Percentiles rank a stretch among this genome's conserved stretches.
Evolutionary conservation across 805 yeast species (phyloP).

Genomic region (Candida ipomoeae): DNA sequence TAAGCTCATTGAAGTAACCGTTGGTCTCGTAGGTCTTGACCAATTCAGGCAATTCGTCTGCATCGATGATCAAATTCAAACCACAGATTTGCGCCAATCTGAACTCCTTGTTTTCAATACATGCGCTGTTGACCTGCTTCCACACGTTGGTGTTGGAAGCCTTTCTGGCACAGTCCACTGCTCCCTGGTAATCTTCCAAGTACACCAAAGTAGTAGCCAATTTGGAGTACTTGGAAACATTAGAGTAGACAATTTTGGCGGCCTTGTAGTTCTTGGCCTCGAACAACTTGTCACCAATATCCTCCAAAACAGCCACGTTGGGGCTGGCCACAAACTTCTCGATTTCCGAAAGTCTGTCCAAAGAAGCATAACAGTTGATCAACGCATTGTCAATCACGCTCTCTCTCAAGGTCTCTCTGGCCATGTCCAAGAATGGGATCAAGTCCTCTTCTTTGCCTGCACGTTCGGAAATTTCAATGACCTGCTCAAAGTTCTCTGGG

Average conservation of each 20-base stretch:
- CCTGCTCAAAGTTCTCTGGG: slow-evolving; percentile 84
- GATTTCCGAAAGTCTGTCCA: slow-evolving; percentile 72
- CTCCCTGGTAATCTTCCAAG: slow-evolving; percentile 88
- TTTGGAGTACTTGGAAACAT: slow-evolving; percentile 90
- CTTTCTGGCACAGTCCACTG: slow-evolving; percentile 98
- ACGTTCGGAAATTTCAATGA: slow-evolving; percentile 88
- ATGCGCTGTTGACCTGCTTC: slow-evolving; percentile 96
- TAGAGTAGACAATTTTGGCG: slow-evolving; percentile 81
- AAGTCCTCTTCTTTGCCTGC: slow-evolving; percentile 96
- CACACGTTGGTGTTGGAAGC: slow-evolving; percentile 91
- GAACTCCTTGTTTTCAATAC: slow-evolving; percentile 92
- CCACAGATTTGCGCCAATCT: slow-evolving; percentile 98
- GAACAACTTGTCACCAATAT: slow-evolving; percentile 87
- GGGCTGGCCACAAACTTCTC: slow-evolving; percentile 80
- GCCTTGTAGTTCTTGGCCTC: slow-evolving; percentile 82
- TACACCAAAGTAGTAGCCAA: slow-evolving; percentile 95
- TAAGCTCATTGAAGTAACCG: slow-evolving; percentile 89
- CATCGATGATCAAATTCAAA: slow-evolving; percentile 92
- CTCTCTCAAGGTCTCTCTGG: slow-evolving; percentile 87
- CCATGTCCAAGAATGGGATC: slow-evolving; percentile 81
- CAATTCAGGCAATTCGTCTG: slow-evolving; percentile 90
- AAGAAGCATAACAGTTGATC: slow-evolving; percentile 78
- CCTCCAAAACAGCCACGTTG: slow-evolving; percentile 88
- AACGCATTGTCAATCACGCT: slow-evolving; percentile 91
- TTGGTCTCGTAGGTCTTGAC: slow-evolving; percentile 81